These are phyloP conservation scores for Conringia planisiliqua DNA, from an alignment of 345 rosid species.

Conservation along the genomic window DNA sequence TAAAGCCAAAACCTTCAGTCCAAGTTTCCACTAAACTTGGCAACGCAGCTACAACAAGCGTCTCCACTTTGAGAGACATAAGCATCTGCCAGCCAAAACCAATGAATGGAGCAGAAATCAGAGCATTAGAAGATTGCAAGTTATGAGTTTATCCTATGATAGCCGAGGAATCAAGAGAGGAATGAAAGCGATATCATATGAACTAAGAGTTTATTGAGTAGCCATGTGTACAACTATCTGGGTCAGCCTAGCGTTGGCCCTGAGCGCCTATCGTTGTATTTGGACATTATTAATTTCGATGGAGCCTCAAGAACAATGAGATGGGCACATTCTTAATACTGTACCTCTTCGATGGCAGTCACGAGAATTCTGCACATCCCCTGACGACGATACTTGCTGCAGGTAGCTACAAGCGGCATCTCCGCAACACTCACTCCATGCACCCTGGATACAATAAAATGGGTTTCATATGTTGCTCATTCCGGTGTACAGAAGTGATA, in stretches of 20 bases:
- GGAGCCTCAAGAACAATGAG: constrained; percentile 1
- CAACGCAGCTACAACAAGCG: constrained; percentile 83
- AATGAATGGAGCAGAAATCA: background rate
- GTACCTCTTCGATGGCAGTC: constrained; percentile 82
- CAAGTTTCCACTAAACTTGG: constrained; percentile 82
- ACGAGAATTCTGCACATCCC: constrained; percentile 90
- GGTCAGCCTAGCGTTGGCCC: background rate
- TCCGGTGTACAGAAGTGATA: background rate
- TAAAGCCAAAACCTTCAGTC: constrained; percentile 82
- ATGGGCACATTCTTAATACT: background rate
- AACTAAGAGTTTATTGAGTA: background rate
- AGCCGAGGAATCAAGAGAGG: background rate
- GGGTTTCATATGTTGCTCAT: constrained; percentile 1
- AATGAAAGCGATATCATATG: background rate
- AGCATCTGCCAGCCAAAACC: constrained; percentile 56
- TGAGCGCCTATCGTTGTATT: background rate
- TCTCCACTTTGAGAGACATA: constrained; percentile 71
- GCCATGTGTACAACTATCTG: background rate
- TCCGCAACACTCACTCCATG: constrained; percentile 85
- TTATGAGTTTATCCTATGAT: background rate
- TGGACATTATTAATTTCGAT: constrained; percentile 8
- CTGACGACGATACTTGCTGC: constrained; percentile 78
- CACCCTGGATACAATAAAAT: constrained; percentile 47
- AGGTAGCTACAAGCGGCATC: constrained; percentile 98
- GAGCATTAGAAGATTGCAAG: background rate